Percentiles rank a stretch among this genome's conserved stretches.
phyloP scores from a whole-genome alignment of 2,329 filamentous ascomycete species.

The Pseudogymnoascus sp. region DNA sequence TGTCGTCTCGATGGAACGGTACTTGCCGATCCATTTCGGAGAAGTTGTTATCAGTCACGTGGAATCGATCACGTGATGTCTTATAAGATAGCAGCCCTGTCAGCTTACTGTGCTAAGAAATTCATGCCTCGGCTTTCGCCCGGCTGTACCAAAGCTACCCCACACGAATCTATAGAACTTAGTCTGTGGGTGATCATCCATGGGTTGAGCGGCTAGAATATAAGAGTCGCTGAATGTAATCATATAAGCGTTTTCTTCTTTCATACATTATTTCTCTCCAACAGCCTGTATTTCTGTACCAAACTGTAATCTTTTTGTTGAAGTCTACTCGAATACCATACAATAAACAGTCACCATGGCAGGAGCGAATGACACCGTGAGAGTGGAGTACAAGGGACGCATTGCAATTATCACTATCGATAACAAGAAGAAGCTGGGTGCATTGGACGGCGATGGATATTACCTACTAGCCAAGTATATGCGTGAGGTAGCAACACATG shows the following conservation, averaged over 20 bases:
- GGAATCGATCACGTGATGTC: background rate
- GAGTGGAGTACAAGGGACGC: slow-evolving; percentile 55
- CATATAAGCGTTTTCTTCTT: background rate
- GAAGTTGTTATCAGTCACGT: background rate
- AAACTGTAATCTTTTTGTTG: background rate
- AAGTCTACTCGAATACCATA: background rate
- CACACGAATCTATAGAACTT: background rate
- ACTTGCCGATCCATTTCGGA: background rate
- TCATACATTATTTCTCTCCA: background rate
- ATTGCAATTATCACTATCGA: slow-evolving; percentile 82
- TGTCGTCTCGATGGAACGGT: background rate
- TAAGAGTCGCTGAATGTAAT: background rate
- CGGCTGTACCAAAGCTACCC: background rate
- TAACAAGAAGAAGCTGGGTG: slow-evolving; percentile 80
- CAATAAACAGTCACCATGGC: background rate
- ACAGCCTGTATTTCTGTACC: background rate
- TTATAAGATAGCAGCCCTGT: background rate
- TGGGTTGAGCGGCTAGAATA: background rate
- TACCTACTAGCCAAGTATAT: slow-evolving; percentile 67
- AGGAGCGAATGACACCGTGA: slow-evolving; percentile 12
- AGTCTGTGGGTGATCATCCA: background rate
- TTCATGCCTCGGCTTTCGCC: slow-evolving; percentile 3
- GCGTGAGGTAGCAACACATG: slow-evolving; percentile 66
- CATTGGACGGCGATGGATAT: slow-evolving; percentile 64
- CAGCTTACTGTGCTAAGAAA: background rate